Conservation (phyloP, 768 basidiomycete species). For the Pulveroboletus sp. region DNA sequence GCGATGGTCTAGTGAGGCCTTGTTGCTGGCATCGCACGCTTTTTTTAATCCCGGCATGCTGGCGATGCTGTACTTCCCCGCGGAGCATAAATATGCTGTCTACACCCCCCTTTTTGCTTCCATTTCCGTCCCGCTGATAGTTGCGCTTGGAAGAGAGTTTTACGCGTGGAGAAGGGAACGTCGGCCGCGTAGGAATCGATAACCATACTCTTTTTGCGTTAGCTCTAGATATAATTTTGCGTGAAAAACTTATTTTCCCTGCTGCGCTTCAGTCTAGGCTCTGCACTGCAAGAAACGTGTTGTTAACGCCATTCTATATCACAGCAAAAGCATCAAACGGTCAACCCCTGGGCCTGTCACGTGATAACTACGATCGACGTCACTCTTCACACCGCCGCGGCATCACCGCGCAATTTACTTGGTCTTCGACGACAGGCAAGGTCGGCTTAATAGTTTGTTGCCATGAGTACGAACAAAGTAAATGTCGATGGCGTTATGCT, state of each 20-base stretch:
- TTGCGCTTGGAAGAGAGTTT: slow-evolving; percentile 71
- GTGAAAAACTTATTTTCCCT: slow-evolving; percentile 9
- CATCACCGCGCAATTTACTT: not conserved
- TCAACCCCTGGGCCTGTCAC: slow-evolving; percentile 13
- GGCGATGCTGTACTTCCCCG: slow-evolving; percentile 93
- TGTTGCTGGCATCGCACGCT: slow-evolving; percentile 70
- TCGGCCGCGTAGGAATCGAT: slow-evolving; percentile 11
- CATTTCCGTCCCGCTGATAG: slow-evolving; percentile 75
- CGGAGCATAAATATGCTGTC: slow-evolving; percentile 96
- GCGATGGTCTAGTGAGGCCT: slow-evolving; percentile 56
- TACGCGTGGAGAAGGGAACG: slow-evolving; percentile 48
- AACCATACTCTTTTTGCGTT: slow-evolving; percentile 2
- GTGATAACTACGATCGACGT: slow-evolving; percentile 23
- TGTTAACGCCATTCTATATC: not conserved
- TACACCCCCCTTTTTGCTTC: slow-evolving; percentile 95
- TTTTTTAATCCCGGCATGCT: slow-evolving; percentile 98
- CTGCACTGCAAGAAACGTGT: slow-evolving; percentile 18
- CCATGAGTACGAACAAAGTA: slow-evolving; percentile 44
- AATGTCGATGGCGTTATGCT: slow-evolving; percentile 72
- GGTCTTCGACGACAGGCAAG: slow-evolving; percentile 8
- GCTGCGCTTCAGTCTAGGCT: slow-evolving; percentile 9
- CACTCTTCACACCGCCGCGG: not conserved
- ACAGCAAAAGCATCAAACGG: not conserved
- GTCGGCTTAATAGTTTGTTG: slow-evolving; percentile 1
- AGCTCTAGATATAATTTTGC: slow-evolving; percentile 8